Percentiles rank a stretch among this genome's conserved stretches.
phyloP scores from a whole-genome alignment of 495 filamentous ascomycete species.

The Neurospora sp. region DNA sequence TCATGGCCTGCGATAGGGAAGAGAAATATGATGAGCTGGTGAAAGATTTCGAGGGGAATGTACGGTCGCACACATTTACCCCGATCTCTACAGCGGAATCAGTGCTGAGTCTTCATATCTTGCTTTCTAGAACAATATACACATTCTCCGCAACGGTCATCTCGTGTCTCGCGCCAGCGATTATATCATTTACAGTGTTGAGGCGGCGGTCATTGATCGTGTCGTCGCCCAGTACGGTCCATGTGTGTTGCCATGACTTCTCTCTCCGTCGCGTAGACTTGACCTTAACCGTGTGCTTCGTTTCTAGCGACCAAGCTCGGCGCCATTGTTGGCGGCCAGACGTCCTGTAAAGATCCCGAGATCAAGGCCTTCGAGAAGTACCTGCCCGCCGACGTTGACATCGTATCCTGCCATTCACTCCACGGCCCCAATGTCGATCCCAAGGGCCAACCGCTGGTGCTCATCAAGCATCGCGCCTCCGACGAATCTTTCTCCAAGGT shows the following conservation, averaged over 20 bases:
- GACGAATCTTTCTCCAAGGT: constrained; percentile 67
- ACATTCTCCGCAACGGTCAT: constrained; percentile 84
- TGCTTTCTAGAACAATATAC: constrained; percentile 51
- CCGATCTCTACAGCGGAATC: constrained; percentile 21
- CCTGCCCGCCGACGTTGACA: constrained; percentile 80
- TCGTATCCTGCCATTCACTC: constrained; percentile 92
- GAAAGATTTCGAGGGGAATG: constrained; percentile 66
- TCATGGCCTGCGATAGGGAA: constrained; percentile 87
- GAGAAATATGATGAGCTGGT: constrained; percentile 70
- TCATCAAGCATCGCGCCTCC: constrained; percentile 87
- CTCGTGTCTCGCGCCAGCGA: constrained; percentile 89
- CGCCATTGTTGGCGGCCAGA: constrained; percentile 94
- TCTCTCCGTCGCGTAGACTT: constrained; percentile 2
- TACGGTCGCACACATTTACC: constrained; percentile 30
- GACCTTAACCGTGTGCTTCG: constrained; percentile 3
- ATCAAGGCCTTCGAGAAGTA: constrained; percentile 86
- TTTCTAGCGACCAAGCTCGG: constrained; percentile 74
- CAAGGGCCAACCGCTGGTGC: constrained; percentile 75
- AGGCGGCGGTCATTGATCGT: constrained; percentile 77
- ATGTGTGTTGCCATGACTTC: constrained; percentile 50
- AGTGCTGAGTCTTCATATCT: constrained; percentile 45
- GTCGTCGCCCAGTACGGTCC: constrained; percentile 81
- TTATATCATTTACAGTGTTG: constrained; percentile 96
- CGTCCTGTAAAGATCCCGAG: constrained; percentile 95
- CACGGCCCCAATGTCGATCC: constrained; percentile 89